A percentile compares a stretch with the other conserved stretches of the same genome.
Conservation (phyloP, 2,329 filamentous ascomycete genomes). For the Lachnellula occidentalis region DNA sequence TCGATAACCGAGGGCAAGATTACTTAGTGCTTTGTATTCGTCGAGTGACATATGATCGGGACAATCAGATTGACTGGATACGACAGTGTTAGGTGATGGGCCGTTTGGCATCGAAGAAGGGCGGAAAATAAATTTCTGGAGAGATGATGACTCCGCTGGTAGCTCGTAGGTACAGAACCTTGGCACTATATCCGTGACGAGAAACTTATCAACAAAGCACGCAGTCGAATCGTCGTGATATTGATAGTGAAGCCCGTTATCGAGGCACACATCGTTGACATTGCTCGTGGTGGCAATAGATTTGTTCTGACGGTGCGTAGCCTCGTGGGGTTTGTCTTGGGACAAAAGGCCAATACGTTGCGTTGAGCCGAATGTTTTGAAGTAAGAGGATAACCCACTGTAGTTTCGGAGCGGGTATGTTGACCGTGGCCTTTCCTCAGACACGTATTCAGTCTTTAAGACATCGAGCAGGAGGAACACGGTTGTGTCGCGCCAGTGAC, state of each 20-base stretch:
- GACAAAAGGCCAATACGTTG: conserved; percentile 7
- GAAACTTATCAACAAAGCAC: conserved; percentile 1
- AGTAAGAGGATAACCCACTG: conserved; percentile 1
- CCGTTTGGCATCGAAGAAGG: background rate
- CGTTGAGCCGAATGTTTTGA: background rate
- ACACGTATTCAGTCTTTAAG: background rate
- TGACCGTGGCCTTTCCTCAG: background rate
- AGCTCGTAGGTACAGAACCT: background rate
- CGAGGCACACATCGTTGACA: conserved; percentile 4
- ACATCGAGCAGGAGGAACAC: background rate
- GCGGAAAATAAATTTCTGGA: conserved; percentile 3
- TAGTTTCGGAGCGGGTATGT: background rate
- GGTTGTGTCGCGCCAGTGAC: conserved; percentile 44
- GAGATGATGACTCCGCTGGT: background rate
- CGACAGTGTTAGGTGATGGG: conserved; percentile 29
- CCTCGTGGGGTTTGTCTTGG: conserved; percentile 4
- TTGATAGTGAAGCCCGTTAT: conserved; percentile 6
- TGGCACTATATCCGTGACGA: background rate
- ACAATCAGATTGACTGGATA: conserved; percentile 44
- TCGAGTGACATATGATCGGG: conserved; percentile 43
- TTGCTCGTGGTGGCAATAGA: background rate
- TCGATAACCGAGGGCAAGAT: conserved; percentile 41
- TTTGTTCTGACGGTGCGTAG: conserved; percentile 1
- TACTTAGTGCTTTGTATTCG: conserved; percentile 48
- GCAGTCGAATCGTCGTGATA: conserved; percentile 5